These are phyloP conservation scores for Solanum habrochaites DNA, from an alignment of 257 asterid species.

Conservation along the genomic window DNA sequence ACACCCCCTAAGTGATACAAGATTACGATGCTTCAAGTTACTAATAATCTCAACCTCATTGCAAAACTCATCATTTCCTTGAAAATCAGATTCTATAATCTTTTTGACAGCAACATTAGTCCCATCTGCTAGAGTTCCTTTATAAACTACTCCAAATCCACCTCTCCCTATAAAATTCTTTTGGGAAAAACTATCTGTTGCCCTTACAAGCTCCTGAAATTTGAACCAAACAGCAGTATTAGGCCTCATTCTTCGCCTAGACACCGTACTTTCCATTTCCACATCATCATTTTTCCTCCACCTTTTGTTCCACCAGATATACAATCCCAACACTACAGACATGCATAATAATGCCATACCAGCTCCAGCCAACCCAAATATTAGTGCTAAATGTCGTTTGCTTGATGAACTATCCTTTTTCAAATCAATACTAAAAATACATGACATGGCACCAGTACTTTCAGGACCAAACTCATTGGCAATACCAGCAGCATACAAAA, in stretches of 20 bases:
- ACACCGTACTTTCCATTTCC: constrained; percentile 28
- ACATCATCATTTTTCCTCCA: constrained; percentile 16
- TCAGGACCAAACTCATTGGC: constrained; percentile 65
- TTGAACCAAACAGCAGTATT: constrained; percentile 58
- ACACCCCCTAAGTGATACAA: constrained; percentile 80
- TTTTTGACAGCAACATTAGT: constrained; percentile 67
- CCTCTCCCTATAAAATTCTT: constrained; percentile 81
- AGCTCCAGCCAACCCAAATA: constrained; percentile 57
- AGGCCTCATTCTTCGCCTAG: constrained; percentile 54
- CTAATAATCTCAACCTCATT: constrained; percentile 95
- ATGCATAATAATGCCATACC: constrained; percentile 28
- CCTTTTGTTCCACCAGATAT: constrained; percentile 49
- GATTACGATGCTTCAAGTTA: constrained; percentile 78
- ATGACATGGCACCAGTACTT: constrained; percentile 45
- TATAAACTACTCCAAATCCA: constrained; percentile 75
- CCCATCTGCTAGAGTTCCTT: constrained; percentile 61
- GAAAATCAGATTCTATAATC: constrained; percentile 62
- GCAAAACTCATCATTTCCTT: constrained; percentile 67
- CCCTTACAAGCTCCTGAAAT: constrained; percentile 66
- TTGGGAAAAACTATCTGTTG: constrained; percentile 46
- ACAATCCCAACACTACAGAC: constrained; percentile 36
- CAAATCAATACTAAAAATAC: constrained; percentile 51
- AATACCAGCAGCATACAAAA: constrained; percentile 84
- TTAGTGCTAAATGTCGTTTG: constrained; percentile 17
- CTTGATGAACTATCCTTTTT: constrained; percentile 8